These are phyloP conservation scores for Rhypophila decipiens DNA, from an alignment of 495 filamentous ascomycete species.

Conservation along the genomic window DNA sequence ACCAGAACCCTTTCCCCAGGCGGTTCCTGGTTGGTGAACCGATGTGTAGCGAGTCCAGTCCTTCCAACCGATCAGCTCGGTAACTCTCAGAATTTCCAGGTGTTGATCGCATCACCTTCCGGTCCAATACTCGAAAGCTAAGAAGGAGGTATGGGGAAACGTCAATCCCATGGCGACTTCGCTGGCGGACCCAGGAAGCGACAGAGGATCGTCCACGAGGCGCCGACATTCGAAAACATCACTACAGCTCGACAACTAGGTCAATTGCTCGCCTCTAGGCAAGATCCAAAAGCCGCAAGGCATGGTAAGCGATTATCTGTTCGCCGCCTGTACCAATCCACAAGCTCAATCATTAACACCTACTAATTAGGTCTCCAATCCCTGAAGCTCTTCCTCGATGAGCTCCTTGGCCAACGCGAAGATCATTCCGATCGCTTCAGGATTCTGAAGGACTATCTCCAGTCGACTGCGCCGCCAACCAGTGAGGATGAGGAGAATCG, in stretches of 20 bases:
- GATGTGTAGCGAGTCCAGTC: too few species aligned
- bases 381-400: conserved; percentile 70
- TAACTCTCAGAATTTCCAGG: too few species aligned
- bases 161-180: conserved; percentile 26
- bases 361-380: conserved; percentile 56
- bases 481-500: conserved; percentile 48
- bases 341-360: neutral
- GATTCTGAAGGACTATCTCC: conserved; percentile 69
- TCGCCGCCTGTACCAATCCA: too few species aligned
- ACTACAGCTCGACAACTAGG: conserved; percentile 53
- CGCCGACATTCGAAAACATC: conserved; percentile 49
- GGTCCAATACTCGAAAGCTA: too few species aligned
- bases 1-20: too few species aligned
- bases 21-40: too few species aligned
- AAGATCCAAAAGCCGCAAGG: conserved; percentile 53
- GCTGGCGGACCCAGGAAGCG: conserved; percentile 23
- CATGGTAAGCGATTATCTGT: conserved; percentile 48
- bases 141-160: conserved; percentile 32
- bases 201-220: conserved; percentile 35
- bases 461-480: conserved; percentile 55
- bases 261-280: conserved; percentile 58
- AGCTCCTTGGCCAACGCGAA: conserved; percentile 51
- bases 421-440: conserved; percentile 37
- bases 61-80: too few species aligned
- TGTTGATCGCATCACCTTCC: too few species aligned